Evolutionary conservation across 2,329 filamentous ascomycete species (phyloP).

Genomic region (Lecanoromycetidae sp.): DNA sequence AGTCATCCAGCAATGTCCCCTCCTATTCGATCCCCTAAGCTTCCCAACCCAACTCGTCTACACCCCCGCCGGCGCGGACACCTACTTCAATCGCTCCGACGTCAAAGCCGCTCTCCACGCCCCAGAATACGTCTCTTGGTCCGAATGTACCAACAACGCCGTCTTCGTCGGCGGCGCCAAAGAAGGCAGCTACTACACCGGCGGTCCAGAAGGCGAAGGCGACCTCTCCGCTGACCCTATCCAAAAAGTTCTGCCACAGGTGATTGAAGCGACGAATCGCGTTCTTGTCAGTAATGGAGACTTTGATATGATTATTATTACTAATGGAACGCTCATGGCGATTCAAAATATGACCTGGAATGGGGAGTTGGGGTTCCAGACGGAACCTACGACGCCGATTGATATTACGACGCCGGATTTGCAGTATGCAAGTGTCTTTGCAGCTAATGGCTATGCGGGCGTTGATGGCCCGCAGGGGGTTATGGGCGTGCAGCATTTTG

Average conservation of each 20-base stretch:
- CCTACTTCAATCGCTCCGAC: constrained; percentile 43
- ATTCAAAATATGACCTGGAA: constrained; percentile 46
- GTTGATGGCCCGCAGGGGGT: constrained; percentile 36
- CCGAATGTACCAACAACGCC: constrained; percentile 29
- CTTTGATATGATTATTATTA: constrained; percentile 39
- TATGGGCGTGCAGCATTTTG: constrained; percentile 36
- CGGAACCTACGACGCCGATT: constrained; percentile 32
- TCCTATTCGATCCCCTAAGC: constrained; percentile 24
- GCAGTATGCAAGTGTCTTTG: constrained; percentile 29
- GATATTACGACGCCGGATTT: constrained; percentile 22
- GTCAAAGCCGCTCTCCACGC: constrained; percentile 40
- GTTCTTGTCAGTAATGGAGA: constrained; percentile 38
- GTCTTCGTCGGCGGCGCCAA: constrained; percentile 32
- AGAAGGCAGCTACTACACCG: constrained; percentile 34
- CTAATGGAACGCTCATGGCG: constrained; percentile 41
- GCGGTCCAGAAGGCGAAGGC: constrained; percentile 46
- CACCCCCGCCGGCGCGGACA: constrained; percentile 27
- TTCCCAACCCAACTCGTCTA: constrained; percentile 28
- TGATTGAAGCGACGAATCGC: constrained; percentile 42
- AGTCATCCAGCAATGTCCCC: constrained; percentile 35
- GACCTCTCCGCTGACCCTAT: constrained; percentile 24
- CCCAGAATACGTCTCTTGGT: constrained; percentile 31
- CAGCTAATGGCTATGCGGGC: background rate
- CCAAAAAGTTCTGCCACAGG: constrained; percentile 31
- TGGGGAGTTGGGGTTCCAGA: constrained; percentile 36